Percentiles rank a stretch among this genome's conserved stretches.
phyloP scores from a whole-genome alignment of 371 early-diverging fungal species.

The Smittium culicis region DNA sequence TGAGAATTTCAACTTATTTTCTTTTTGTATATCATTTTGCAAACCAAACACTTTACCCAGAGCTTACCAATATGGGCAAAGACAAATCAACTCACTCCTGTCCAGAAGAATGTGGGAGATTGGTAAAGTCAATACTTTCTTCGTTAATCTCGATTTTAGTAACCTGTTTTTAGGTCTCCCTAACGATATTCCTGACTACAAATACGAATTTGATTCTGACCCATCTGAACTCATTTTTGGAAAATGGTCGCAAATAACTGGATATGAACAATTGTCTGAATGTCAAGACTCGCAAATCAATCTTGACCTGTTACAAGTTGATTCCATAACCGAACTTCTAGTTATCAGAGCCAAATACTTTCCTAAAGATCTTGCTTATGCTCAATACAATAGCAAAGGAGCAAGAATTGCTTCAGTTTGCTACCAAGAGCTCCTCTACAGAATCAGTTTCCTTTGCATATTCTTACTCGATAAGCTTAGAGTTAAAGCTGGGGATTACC shows the following conservation, averaged over 20 bases:
- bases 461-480: conserved; percentile 42
- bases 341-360: conserved; percentile 48
- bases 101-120: conserved; percentile 48
- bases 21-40: conserved; percentile 44
- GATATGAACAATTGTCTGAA: conserved; percentile 45
- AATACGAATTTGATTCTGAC: conserved; percentile 12
- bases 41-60: conserved; percentile 50
- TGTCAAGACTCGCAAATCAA: conserved; percentile 45
- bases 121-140: conserved; percentile 33
- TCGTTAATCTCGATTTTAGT: conserved; percentile 15
- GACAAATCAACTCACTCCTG: conserved; percentile 46
- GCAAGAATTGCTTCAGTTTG: conserved; percentile 46
- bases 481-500: conserved; percentile 41
- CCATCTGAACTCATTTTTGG: conserved; percentile 30
- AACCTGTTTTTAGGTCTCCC: conserved; percentile 18
- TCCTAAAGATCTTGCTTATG: conserved; percentile 54
- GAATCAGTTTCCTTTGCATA: conserved; percentile 48
- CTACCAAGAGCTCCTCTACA: conserved; percentile 52
- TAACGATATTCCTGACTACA: neutral
- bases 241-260: conserved; percentile 52
- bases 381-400: conserved; percentile 40
- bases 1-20: conserved; percentile 40
- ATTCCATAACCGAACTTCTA: conserved; percentile 49
- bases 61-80: conserved; percentile 49
- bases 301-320: conserved; percentile 47